These are phyloP conservation scores for Mollisia scopiformis DNA, from an alignment of 2,329 filamentous ascomycete genomes.

Conservation along the genomic window DNA sequence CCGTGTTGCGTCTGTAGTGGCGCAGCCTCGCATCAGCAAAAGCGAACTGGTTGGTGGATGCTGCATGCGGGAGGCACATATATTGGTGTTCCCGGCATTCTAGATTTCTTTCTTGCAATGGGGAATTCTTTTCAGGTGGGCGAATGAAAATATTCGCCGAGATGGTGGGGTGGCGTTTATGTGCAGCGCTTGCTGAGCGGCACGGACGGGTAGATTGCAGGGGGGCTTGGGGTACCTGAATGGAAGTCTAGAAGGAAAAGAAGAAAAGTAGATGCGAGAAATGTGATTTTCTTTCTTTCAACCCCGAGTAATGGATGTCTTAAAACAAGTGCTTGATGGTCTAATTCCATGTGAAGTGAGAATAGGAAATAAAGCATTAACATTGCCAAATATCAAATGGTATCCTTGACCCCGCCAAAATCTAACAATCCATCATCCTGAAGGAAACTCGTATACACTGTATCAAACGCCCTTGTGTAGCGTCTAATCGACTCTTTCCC, in stretches of 20 bases:
- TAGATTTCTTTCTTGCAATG: background rate
- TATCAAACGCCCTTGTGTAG: background rate
- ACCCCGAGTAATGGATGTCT: background rate
- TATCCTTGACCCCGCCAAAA: background rate
- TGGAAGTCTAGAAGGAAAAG: background rate
- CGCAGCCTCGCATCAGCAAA: too few species aligned
- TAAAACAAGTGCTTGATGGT: background rate
- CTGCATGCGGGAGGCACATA: background rate
- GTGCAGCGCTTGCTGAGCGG: background rate
- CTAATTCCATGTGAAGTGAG: background rate
- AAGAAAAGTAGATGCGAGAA: background rate
- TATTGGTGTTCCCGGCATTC: slow-evolving; percentile 2
- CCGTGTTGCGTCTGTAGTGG: too few species aligned
- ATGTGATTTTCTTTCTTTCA: too few species aligned
- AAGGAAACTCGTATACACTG: background rate
- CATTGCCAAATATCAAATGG: background rate
- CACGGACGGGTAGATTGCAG: background rate
- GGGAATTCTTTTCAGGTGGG: background rate
- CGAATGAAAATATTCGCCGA: background rate
- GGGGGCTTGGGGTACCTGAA: background rate
- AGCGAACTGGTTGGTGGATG: background rate
- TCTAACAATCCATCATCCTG: background rate
- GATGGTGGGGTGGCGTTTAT: background rate
- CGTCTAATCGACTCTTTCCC: background rate
- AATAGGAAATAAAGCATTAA: background rate